Percentiles rank a stretch among this genome's conserved stretches.
These are phyloP conservation scores for Pistacia vera DNA, from an alignment of 345 rosid species.

Conservation along the genomic window DNA sequence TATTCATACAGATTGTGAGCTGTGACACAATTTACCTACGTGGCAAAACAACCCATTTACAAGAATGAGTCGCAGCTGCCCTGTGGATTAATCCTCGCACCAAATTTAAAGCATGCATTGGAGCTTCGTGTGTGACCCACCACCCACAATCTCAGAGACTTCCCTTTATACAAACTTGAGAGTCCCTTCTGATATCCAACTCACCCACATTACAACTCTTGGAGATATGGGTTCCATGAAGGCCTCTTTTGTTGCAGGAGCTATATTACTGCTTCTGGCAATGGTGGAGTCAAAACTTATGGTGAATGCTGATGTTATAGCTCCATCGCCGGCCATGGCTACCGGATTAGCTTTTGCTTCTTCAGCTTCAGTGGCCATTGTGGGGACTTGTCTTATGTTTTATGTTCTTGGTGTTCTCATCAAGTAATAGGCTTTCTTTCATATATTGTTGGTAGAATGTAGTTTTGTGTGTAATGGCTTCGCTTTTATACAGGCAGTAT, in stretches of 20 bases:
- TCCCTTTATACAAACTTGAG: too few relatives aligned
- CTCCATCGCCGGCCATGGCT: background rate
- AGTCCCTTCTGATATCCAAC: too few relatives aligned
- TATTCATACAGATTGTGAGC: background rate
- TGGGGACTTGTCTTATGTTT: background rate
- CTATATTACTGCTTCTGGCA: background rate
- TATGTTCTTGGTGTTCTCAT: background rate
- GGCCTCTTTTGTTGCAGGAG: background rate
- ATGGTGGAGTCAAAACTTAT: background rate
- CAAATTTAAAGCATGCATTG: background rate
- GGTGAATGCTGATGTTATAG: background rate
- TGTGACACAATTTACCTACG: background rate
- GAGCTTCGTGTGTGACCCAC: constrained; percentile 34
- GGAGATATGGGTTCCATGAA: background rate
- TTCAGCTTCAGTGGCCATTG: background rate
- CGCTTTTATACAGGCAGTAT: too few relatives aligned
- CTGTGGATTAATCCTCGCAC: background rate
- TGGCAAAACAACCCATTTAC: background rate
- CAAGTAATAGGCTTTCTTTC: background rate
- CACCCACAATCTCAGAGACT: constrained; percentile 21
- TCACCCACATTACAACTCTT: too few relatives aligned
- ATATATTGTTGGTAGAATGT: background rate
- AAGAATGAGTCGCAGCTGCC: background rate
- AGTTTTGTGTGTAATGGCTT: too few relatives aligned
- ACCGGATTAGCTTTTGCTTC: constrained; percentile 4